These are phyloP conservation scores for Lepiota venenata DNA, from an alignment of 768 basidiomycete genomes.

Conservation along the genomic window DNA sequence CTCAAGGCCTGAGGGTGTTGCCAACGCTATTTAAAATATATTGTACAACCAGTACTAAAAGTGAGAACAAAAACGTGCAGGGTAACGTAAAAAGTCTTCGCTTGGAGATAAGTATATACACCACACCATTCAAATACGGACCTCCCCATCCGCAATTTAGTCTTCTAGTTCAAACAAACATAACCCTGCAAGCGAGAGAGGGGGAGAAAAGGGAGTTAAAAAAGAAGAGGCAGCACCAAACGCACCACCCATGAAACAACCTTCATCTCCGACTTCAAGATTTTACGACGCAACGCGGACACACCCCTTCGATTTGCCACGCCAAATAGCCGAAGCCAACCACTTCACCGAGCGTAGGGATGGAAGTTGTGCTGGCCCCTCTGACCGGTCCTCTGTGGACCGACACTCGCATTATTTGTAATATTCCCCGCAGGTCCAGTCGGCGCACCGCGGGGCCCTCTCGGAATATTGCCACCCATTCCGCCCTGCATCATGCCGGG, in stretches of 20 bases:
- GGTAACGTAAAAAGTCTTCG: neutral
- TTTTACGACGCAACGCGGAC: too few relatives aligned
- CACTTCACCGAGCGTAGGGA: conserved; percentile 66
- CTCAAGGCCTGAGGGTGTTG: too few relatives aligned
- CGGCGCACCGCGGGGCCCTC: conserved; percentile 60
- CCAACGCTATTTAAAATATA: neutral
- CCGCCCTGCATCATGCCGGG: conserved; percentile 37
- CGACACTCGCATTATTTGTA: conserved; percentile 51
- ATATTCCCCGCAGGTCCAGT: conserved; percentile 45
- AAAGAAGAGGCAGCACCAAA: neutral
- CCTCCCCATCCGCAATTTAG: neutral
- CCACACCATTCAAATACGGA: neutral
- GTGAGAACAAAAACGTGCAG: neutral
- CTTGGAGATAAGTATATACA: conserved; percentile 2
- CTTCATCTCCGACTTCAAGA: too few relatives aligned
- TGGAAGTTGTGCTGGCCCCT: conserved; percentile 82
- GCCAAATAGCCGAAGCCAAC: too few relatives aligned
- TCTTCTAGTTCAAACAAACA: neutral
- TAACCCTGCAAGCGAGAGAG: neutral
- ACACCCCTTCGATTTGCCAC: too few relatives aligned
- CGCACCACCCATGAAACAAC: neutral
- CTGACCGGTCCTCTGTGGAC: conserved; percentile 70
- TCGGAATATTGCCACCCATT: conserved; percentile 50
- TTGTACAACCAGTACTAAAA: neutral
- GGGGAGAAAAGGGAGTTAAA: neutral